phyloP scores from a whole-genome alignment of 1,284 basidiomycete species.

The Austroboletus niveus region DNA sequence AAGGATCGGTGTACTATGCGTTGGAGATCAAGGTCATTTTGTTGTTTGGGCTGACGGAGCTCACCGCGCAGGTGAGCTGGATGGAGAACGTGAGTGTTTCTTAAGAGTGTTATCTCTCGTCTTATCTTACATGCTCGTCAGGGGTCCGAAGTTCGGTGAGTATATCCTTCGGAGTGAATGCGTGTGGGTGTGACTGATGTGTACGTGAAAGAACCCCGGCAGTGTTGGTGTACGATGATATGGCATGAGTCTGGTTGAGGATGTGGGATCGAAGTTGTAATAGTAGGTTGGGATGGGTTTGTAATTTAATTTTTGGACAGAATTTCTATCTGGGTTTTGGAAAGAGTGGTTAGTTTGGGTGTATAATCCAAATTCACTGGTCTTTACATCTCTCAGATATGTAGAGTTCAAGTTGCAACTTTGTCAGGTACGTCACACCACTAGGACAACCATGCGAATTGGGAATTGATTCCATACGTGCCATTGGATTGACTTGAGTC shows the following conservation, averaged over 20 bases:
- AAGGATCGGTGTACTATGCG: slow-evolving; percentile 31
- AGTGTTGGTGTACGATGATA: slow-evolving; percentile 38
- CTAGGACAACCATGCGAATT: no score
- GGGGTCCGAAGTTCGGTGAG: slow-evolving; percentile 32
- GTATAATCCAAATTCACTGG: no score
- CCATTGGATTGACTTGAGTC: no score
- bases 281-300: neutral
- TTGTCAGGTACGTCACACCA: no score
- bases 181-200: neutral
- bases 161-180: slow-evolving; percentile 3
- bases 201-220: slow-evolving; percentile 36
- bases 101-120: neutral
- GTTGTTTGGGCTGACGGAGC: slow-evolving; percentile 45
- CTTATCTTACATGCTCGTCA: slow-evolving; percentile 2
- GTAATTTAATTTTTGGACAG: no score
- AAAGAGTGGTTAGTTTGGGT: no score
- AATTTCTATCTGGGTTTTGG: no score
- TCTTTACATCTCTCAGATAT: no score
- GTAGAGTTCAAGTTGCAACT: no score
- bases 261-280: neutral
- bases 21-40: slow-evolving; percentile 40
- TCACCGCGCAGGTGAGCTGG: slow-evolving; percentile 46
- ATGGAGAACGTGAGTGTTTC: slow-evolving; percentile 37
- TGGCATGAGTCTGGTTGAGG: slow-evolving; percentile 11
- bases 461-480: no score